Conservation (phyloP, 2,329 filamentous ascomycete genomes). For the Teratosphaeria gauchensis region DNA sequence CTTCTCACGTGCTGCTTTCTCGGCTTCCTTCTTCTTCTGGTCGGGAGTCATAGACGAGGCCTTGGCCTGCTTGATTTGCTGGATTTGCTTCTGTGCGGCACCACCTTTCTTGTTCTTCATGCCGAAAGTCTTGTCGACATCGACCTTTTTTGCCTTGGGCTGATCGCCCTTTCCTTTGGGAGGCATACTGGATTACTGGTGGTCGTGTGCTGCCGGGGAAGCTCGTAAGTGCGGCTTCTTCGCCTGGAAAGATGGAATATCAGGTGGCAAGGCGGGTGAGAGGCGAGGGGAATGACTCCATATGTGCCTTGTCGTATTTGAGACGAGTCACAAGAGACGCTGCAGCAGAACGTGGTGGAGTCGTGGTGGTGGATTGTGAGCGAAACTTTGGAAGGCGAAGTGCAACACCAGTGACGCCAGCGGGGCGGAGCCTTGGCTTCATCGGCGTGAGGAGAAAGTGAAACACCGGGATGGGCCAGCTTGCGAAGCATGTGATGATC, state of each 20-base stretch:
- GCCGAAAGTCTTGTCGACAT: conserved; percentile 88
- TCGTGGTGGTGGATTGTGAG: not conserved
- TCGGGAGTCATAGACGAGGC: conserved; percentile 71
- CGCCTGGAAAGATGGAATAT: not conserved
- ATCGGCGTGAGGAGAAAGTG: not conserved
- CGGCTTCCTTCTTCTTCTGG: conserved; percentile 68
- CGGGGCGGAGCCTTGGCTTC: not conserved
- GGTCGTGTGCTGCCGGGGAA: not conserved
- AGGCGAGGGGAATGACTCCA: conserved; percentile 28
- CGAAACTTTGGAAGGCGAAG: not conserved
- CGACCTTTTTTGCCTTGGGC: conserved; percentile 50
- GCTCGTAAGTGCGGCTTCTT: conserved; percentile 2
- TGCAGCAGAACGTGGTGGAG: not conserved
- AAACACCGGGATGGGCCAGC: not conserved
- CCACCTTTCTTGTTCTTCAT: conserved; percentile 99
- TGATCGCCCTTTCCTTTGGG: conserved; percentile 56
- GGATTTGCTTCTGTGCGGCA: conserved; percentile 81
- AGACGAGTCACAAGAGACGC: not conserved
- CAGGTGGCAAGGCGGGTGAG: not conserved
- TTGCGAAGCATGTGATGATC: not conserved
- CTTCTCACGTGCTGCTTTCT: conserved; percentile 58
- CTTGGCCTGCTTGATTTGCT: conserved; percentile 65
- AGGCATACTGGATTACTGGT: conserved; percentile 49
- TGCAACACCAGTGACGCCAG: not conserved
- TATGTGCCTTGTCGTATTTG: conserved; percentile 4